A percentile compares a stretch with the other conserved stretches of the same genome.
These are phyloP conservation scores for Allomyces arbusculus DNA, from an alignment of 192 early-diverging fungal genomes.

Conservation along the genomic window DNA sequence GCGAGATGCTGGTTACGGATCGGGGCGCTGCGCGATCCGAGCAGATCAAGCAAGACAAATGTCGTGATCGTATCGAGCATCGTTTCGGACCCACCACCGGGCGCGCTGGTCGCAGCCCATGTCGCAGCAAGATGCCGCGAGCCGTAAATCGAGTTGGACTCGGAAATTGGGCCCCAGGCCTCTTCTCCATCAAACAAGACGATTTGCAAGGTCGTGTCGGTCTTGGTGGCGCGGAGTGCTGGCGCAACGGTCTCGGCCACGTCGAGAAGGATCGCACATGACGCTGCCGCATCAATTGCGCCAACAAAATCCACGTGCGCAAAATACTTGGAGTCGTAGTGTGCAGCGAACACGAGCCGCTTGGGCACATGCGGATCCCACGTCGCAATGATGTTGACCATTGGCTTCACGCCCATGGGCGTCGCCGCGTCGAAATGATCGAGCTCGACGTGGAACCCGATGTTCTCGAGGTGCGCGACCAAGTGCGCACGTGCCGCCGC, in stretches of 20 bases:
- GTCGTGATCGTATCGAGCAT: slow-evolving; percentile 55
- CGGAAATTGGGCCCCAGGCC: slow-evolving; percentile 56
- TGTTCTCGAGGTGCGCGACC: slow-evolving; percentile 31
- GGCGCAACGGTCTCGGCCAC: slow-evolving; percentile 48
- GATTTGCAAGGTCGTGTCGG: slow-evolving; percentile 54
- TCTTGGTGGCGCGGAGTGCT: slow-evolving; percentile 22
- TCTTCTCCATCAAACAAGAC: slow-evolving; percentile 97
- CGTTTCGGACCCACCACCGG: slow-evolving; percentile 38
- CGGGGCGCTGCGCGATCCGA: slow-evolving; percentile 35
- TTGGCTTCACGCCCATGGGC: slow-evolving; percentile 48
- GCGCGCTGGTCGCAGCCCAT: too few relatives aligned
- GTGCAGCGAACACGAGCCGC: slow-evolving; percentile 70
- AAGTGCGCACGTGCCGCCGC: slow-evolving; percentile 47
- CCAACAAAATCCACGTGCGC: slow-evolving; percentile 46
- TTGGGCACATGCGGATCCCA: slow-evolving; percentile 49
- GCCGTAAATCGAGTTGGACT: slow-evolving; percentile 74
- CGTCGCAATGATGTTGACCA: slow-evolving; percentile 80
- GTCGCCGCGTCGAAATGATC: slow-evolving; percentile 59
- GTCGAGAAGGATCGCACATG: slow-evolving; percentile 77
- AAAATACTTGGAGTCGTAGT: slow-evolving; percentile 80
- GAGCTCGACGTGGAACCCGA: slow-evolving; percentile 60
- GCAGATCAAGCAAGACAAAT: slow-evolving; percentile 70
- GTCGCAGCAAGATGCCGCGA: slow-evolving; percentile 56
- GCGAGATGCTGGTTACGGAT: slow-evolving; percentile 38
- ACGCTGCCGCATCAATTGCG: slow-evolving; percentile 76